phyloP scores from a whole-genome alignment of 2,329 filamentous ascomycete genomes.

The Cyclaneusma minus region DNA sequence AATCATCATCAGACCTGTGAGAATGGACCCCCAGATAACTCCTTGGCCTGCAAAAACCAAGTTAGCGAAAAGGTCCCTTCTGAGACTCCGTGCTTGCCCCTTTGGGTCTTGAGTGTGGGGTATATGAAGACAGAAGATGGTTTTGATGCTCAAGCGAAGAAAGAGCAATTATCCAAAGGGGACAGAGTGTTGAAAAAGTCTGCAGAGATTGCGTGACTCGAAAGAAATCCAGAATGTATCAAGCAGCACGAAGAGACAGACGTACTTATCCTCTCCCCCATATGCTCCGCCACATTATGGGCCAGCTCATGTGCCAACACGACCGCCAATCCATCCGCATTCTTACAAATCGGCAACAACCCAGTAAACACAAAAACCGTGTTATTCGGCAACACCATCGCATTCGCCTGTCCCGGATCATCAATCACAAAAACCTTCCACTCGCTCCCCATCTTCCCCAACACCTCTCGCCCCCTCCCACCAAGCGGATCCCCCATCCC shows the following conservation, averaged over 20 bases:
- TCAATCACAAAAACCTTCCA: slow-evolving; percentile 69
- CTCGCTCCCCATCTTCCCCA: too few species aligned
- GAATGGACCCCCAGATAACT: too few species aligned
- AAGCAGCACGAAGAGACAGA: background rate
- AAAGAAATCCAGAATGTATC: too few species aligned
- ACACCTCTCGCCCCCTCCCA: slow-evolving; percentile 24
- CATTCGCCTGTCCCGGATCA: slow-evolving; percentile 47
- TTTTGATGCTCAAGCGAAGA: too few species aligned
- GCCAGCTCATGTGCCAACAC: slow-evolving; percentile 71
- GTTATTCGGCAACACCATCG: slow-evolving; percentile 63
- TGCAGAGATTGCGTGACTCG: too few species aligned
- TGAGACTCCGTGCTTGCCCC: too few species aligned
- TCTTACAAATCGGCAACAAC: slow-evolving; percentile 49
- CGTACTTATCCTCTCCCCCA: slow-evolving; percentile 41
- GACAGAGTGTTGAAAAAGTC: too few species aligned
- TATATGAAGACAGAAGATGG: too few species aligned
- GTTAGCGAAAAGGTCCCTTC: too few species aligned
- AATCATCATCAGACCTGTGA: slow-evolving; percentile 27
- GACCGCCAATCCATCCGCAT: slow-evolving; percentile 55
- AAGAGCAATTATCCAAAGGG: too few species aligned
- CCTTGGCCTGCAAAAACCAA: too few species aligned
- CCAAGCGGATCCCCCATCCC: slow-evolving; percentile 27
- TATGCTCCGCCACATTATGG: slow-evolving; percentile 56
- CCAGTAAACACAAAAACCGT: slow-evolving; percentile 71
- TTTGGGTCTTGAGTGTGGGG: too few species aligned